Conservation (phyloP, 2,329 filamentous ascomycete genomes). For the Colletotrichum orbiculare region DNA sequence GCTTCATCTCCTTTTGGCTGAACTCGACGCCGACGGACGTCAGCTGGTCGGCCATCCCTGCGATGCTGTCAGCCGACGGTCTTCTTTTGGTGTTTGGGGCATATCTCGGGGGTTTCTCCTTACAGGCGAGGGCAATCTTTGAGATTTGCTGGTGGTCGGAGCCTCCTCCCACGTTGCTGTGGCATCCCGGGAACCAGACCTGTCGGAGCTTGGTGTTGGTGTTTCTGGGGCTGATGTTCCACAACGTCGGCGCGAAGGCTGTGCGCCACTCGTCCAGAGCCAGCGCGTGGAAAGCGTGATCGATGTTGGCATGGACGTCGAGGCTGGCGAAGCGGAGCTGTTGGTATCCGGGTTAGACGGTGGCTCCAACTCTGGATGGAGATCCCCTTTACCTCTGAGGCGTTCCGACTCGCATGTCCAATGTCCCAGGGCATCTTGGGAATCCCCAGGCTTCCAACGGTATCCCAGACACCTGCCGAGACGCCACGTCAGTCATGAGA, state of each 20-base stretch:
- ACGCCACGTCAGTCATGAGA: no score
- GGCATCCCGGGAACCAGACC: conserved; percentile 68
- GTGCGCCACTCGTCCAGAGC: conserved; percentile 63
- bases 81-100: no score
- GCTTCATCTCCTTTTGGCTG: conserved; percentile 38
- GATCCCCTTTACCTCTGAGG: conserved; percentile 10
- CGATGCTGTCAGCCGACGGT: neutral
- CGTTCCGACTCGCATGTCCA: conserved; percentile 17
- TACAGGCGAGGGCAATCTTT: conserved; percentile 40
- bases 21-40: conserved; percentile 41
- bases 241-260: conserved; percentile 45
- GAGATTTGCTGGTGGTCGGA: conserved; percentile 50
- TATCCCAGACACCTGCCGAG: conserved; percentile 59
- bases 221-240: conserved; percentile 38
- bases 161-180: conserved; percentile 70
- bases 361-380: neutral
- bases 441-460: conserved; percentile 58
- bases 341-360: neutral
- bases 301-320: conserved; percentile 46
- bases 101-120: neutral
- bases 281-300: conserved; percentile 66
- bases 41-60: conserved; percentile 41
- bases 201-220: conserved; percentile 38
- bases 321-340: conserved; percentile 37
- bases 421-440: conserved; percentile 32